These are phyloP conservation scores for Phytophthora megakarya DNA, from an alignment of 352 stramenopile genomes.

Conservation along the genomic window DNA sequence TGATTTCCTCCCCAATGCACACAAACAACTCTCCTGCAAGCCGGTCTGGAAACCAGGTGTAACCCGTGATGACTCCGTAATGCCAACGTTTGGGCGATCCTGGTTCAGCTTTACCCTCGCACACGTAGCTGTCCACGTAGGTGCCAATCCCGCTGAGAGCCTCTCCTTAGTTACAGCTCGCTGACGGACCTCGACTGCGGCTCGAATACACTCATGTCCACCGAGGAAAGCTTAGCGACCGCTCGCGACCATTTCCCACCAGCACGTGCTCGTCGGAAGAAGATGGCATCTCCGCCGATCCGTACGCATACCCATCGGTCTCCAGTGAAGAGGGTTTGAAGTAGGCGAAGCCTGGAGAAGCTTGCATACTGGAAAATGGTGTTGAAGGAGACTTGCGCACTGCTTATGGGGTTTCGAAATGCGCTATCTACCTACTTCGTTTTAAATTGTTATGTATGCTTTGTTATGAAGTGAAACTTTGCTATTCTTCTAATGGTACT, in stretches of 20 bases:
- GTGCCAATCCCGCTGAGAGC: conserved; percentile 16
- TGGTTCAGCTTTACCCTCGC: not conserved
- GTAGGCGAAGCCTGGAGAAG: not conserved
- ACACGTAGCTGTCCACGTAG: conserved; percentile 15
- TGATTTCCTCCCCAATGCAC: not conserved
- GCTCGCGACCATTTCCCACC: not conserved
- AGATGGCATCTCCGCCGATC: not conserved
- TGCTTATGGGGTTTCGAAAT: too few species aligned
- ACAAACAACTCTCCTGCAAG: not conserved
- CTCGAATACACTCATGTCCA: not conserved
- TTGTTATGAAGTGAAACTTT: too few species aligned
- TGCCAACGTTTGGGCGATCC: not conserved
- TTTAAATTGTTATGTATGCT: too few species aligned
- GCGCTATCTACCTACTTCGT: too few species aligned
- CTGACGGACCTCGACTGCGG: not conserved
- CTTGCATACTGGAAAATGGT: too few species aligned
- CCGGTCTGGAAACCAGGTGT: conserved; percentile 2
- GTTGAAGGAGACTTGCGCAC: too few species aligned
- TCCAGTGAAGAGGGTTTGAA: conserved; percentile 3
- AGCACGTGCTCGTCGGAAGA: not conserved
- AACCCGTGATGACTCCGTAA: conserved; percentile 17
- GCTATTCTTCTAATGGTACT: too few species aligned
- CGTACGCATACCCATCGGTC: conserved; percentile 11
- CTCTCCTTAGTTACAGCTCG: conserved; percentile 9
- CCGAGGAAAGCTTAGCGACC: not conserved